Percentiles rank a stretch among this genome's conserved stretches.
Conservation (phyloP, 2,329 filamentous ascomycete genomes). For the Ceratocystis cubensis region DNA sequence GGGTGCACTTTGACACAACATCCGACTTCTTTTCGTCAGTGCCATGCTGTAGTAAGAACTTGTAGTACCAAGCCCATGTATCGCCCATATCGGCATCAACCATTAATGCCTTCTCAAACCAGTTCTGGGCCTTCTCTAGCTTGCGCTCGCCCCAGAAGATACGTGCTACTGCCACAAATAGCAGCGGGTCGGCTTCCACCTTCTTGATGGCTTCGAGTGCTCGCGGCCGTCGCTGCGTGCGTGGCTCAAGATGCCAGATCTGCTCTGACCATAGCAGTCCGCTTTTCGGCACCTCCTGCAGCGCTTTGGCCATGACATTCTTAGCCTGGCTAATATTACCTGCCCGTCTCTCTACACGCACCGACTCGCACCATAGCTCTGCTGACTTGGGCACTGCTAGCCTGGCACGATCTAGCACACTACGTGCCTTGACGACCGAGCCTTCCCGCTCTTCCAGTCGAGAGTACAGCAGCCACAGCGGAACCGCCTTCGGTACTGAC, state of each 20-base stretch:
- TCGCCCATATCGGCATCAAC: conserved; percentile 80
- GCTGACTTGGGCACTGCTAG: conserved; percentile 75
- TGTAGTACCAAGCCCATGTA: conserved; percentile 96
- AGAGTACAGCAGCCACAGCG: conserved; percentile 80
- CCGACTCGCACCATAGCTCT: conserved; percentile 83
- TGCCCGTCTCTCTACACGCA: conserved; percentile 79
- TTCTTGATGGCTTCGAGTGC: conserved; percentile 93
- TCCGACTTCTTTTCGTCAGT: conserved; percentile 86
- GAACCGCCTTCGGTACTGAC: conserved; percentile 68
- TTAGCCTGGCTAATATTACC: conserved; percentile 75
- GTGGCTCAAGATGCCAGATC: conserved; percentile 85
- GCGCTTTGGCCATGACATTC: conserved; percentile 80
- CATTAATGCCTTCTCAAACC: conserved; percentile 93
- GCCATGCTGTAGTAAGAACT: conserved; percentile 83
- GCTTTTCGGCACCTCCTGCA: conserved; percentile 80
- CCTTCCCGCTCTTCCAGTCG: conserved; percentile 78
- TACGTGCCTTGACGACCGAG: conserved; percentile 79
- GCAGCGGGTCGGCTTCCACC: conserved; percentile 76
- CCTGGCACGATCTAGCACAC: conserved; percentile 80
- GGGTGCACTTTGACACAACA: conserved; percentile 64
- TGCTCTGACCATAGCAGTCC: conserved; percentile 87
- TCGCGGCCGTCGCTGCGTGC: conserved; percentile 83
- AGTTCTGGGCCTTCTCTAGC: conserved; percentile 85
- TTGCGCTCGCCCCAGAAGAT: conserved; percentile 93
- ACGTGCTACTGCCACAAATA: conserved; percentile 84